Percentiles rank a stretch among this genome's conserved stretches.
These are phyloP conservation scores for Coffea canephora DNA, from an alignment of 257 asterid species.

Conservation along the genomic window DNA sequence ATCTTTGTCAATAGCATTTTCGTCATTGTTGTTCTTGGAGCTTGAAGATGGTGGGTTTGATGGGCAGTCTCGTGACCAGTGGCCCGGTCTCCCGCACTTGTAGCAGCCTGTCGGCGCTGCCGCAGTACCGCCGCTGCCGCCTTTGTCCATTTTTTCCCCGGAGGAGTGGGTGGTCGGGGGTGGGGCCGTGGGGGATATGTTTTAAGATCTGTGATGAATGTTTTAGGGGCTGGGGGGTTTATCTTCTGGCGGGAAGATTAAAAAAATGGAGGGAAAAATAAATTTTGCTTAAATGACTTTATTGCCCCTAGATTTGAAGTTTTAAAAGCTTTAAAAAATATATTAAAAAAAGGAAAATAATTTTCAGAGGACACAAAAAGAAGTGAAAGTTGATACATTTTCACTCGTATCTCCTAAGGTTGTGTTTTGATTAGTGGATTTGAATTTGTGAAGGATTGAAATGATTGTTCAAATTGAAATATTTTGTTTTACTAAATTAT, in stretches of 20 bases:
- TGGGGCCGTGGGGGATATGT: no score
- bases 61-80: conserved; percentile 97
- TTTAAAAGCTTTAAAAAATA: no score
- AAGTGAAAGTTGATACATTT: no score
- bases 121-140: conserved; percentile 34
- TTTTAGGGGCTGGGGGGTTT: neutral
- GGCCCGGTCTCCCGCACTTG: conserved; percentile 97
- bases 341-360: no score
- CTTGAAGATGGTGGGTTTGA: conserved; percentile 40
- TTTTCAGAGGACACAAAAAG: no score
- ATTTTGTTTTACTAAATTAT: no score
- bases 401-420: no score
- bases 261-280: neutral
- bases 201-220: neutral
- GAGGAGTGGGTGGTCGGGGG: neutral
- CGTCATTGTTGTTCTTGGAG: neutral
- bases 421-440: no score
- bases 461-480: no score
- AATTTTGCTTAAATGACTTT: neutral
- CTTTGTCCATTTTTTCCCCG: conserved; percentile 31
- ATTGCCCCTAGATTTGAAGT: no score
- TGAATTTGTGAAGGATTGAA: no score
- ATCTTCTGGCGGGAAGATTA: neutral
- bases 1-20: neutral
- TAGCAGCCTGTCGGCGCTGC: conserved; percentile 90